A percentile compares a stretch with the other conserved stretches of the same genome.
phyloP scores from a whole-genome alignment of 352 stramenopile genomes.

The Globisporangium uncinulatum region DNA sequence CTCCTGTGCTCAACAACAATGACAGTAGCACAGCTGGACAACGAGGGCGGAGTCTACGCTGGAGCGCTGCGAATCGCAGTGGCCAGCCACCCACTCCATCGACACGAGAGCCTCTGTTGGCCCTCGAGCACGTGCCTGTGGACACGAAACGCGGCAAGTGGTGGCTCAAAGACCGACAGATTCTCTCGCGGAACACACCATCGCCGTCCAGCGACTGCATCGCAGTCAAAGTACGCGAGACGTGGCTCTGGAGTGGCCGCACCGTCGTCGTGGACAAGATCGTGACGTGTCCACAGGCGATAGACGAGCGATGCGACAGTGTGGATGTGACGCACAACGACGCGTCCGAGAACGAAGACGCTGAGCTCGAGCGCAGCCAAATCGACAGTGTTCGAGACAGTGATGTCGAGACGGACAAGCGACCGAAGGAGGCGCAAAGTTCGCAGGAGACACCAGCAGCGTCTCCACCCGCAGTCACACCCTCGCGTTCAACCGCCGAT shows the following conservation, averaged over 20 bases:
- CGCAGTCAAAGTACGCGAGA: slow-evolving; percentile 55
- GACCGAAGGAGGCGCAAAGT: background rate
- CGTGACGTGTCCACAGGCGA: slow-evolving; percentile 14
- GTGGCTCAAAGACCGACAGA: slow-evolving; percentile 55
- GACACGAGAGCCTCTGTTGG: slow-evolving; percentile 4
- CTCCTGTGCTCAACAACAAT: background rate
- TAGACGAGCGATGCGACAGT: background rate
- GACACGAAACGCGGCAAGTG: slow-evolving; percentile 54
- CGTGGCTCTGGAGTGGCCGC: slow-evolving; percentile 58
- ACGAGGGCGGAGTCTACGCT: slow-evolving; percentile 3
- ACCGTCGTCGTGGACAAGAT: slow-evolving; percentile 66
- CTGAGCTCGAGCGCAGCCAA: background rate
- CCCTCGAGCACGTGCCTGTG: slow-evolving; percentile 34
- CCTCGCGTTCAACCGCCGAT: background rate
- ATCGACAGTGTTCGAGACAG: background rate
- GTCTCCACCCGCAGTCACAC: too few relatives aligned
- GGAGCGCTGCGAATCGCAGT: background rate
- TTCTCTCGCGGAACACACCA: slow-evolving; percentile 35
- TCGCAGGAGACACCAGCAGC: background rate
- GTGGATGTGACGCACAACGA: background rate
- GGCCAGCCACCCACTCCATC: slow-evolving; percentile 6
- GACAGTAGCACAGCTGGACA: background rate
- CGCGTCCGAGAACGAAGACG: background rate
- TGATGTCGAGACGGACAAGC: background rate
- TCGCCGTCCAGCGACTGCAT: slow-evolving; percentile 22